Evolutionary conservation across 2,329 filamentous ascomycete genomes (phyloP).

Genomic region (Diaporthe sp.): DNA sequence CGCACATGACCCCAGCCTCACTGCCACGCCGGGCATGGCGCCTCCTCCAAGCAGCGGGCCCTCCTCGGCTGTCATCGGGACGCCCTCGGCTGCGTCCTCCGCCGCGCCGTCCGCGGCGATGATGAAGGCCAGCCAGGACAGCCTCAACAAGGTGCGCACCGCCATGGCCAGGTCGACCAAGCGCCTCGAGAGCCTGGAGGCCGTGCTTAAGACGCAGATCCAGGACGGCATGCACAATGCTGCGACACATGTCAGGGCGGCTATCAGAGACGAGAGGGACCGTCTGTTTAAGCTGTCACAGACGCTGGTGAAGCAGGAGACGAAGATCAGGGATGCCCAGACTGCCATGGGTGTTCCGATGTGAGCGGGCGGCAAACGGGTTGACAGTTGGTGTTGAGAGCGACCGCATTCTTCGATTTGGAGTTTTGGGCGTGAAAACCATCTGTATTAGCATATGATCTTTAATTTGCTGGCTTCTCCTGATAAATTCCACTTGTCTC

Average conservation of each 20-base stretch:
- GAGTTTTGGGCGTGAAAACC: not conserved
- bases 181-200: conserved; percentile 38
- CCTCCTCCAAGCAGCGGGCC: not conserved
- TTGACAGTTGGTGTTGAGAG: not conserved
- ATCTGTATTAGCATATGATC: too few relatives aligned
- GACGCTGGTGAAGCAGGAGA: conserved; percentile 39
- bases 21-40: conserved; percentile 27
- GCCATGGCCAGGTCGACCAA: conserved; percentile 38
- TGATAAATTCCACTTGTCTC: not conserved
- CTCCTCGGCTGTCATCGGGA: not conserved
- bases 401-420: not conserved
- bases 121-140: conserved; percentile 38
- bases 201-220: conserved; percentile 39
- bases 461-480: not conserved
- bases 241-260: conserved; percentile 37
- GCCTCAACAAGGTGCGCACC: conserved; percentile 38
- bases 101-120: not conserved
- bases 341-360: conserved; percentile 19
- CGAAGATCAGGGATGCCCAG: conserved; percentile 35
- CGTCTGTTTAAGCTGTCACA: conserved; percentile 39
- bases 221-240: conserved; percentile 41
- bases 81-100: conserved; percentile 3
- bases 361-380: not conserved
- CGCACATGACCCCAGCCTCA: conserved; percentile 16
- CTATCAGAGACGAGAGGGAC: conserved; percentile 37